Evolutionary conservation across 2,329 filamentous ascomycete species (phyloP), one percentile per base, ranked within the genome.

Genomic region (Penicillium sp.): DNA sequence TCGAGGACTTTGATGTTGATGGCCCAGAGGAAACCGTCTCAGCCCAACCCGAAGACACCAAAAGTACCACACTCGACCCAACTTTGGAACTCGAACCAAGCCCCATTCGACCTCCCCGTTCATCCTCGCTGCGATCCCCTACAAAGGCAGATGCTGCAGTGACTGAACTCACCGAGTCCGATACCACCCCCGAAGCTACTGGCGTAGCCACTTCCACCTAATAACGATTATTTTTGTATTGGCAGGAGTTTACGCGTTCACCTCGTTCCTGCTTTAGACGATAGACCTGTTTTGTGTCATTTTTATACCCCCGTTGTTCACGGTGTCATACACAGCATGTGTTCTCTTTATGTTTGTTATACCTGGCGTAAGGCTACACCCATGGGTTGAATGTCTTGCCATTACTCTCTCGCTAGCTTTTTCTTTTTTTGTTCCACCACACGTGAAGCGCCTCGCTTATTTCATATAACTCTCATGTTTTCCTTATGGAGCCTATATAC

Each of bases 1-100:
- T 71, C 6, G 69, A 72, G 38, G 60, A 63, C 13, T 72, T 72
- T 44, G n/a, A n/a, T n/a, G n/a, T n/a, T n/a, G 66, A 65, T 28
- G 59, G 60, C 10, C 55, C 55, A 2, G 64, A 66, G 28, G 66
- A 65, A 27, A 60, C 31, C 11, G 7, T 16, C 14, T 8, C 31
- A 20, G 16, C 16, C 8, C 14, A 16, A 8, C 31, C 31, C 11
- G 8, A 34, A 20, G 31, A 20, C 31, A 18, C 31, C 9, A 10
- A 10, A 8, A 16, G 8, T 18, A 58, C 57, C 7, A 42, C 51
- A 24, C 64, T 69, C 20, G 63, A 64, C 5, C 63, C 68, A 40
- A 59, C 61, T 28, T 52, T 60, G 20, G 63, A 67, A 20, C 53
- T 68, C 14, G 61, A 63, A 18, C 47, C 61, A 9, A 66, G 61